These are phyloP conservation scores for Pythium sukuiense DNA, from an alignment of 352 stramenopile species.

Conservation along the genomic window DNA sequence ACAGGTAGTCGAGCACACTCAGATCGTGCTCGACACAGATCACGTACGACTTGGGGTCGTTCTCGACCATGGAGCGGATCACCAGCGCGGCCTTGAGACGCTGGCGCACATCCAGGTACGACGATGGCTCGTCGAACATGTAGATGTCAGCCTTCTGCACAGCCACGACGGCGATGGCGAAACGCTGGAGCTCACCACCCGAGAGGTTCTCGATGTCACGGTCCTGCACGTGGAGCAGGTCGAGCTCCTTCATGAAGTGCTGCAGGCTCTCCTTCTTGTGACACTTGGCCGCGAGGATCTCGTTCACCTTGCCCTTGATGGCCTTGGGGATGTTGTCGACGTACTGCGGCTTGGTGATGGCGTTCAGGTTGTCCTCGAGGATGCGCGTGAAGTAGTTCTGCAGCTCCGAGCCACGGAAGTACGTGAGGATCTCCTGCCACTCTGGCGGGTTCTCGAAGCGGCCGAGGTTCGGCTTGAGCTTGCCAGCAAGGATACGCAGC, in stretches of 20 bases:
- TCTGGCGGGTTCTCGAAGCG: conserved; percentile 96
- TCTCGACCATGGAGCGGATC: conserved; percentile 96
- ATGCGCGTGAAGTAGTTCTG: conserved; percentile 99
- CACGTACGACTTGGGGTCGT: conserved; percentile 91
- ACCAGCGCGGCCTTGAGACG: conserved; percentile 97
- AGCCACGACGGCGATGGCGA: conserved; percentile 97
- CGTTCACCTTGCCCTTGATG: conserved; percentile 93
- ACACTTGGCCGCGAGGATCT: conserved; percentile 95
- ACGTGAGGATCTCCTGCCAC: conserved; percentile 99
- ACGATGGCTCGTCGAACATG: conserved; percentile 99
- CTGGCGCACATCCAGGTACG: conserved; percentile 99
- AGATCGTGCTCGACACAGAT: conserved; percentile 99
- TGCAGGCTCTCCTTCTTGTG: conserved; percentile 79
- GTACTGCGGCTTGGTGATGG: conserved; percentile 99
- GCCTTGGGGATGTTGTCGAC: conserved; percentile 99
- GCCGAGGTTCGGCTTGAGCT: conserved; percentile 99
- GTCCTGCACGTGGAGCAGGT: conserved; percentile 97
- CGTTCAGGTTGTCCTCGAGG: conserved; percentile 98
- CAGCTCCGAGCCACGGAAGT: conserved; percentile 97
- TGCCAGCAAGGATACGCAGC: conserved; percentile 98
- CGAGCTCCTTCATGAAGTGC: conserved; percentile 90
- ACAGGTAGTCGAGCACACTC: conserved; percentile 99
- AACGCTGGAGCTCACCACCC: conserved; percentile 99
- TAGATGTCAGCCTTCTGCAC: conserved; percentile 98
- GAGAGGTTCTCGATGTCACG: conserved; percentile 96